These are phyloP conservation scores for Scheffersomyces parashehatae DNA, from an alignment of 1,139 yeast species.

Conservation along the genomic window DNA sequence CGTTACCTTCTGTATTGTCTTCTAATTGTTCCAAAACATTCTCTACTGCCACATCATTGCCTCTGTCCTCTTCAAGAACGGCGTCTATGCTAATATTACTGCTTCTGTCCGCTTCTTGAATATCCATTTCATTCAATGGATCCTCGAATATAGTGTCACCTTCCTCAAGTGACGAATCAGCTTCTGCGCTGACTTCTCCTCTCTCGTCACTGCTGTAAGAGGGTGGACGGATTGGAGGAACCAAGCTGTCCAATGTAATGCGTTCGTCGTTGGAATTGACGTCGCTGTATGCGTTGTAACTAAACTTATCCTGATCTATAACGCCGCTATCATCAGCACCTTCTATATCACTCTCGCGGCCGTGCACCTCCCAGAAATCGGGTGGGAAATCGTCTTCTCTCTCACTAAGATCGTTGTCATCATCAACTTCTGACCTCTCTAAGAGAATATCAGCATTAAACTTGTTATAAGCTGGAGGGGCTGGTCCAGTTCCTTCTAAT, in stretches of 20 bases:
- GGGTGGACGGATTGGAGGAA: constrained; percentile 38
- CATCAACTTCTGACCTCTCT: constrained; percentile 57
- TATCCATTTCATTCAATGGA: background rate
- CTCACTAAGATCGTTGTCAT: constrained; percentile 44
- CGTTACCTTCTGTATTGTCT: background rate
- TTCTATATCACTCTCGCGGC: constrained; percentile 8
- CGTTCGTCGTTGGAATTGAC: constrained; percentile 37
- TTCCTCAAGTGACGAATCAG: constrained; percentile 1
- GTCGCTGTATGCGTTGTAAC: constrained; percentile 44
- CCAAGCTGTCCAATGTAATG: constrained; percentile 41
- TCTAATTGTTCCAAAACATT: background rate
- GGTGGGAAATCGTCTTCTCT: constrained; percentile 58
- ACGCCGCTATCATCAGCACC: constrained; percentile 11
- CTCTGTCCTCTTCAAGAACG: background rate
- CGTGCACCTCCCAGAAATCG: constrained; percentile 48
- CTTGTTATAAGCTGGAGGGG: constrained; percentile 62
- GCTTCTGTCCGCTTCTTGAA: background rate
- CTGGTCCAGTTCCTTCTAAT: constrained; percentile 57
- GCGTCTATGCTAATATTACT: background rate
- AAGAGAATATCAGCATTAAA: constrained; percentile 55
- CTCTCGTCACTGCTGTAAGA: constrained; percentile 25
- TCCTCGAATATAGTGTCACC: constrained; percentile 4
- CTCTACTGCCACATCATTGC: background rate
- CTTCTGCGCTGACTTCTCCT: constrained; percentile 6
- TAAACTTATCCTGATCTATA: constrained; percentile 31